Evolutionary conservation across 2,329 filamentous ascomycete genomes (phyloP).

Genomic region (Aspergillus alliaceus): DNA sequence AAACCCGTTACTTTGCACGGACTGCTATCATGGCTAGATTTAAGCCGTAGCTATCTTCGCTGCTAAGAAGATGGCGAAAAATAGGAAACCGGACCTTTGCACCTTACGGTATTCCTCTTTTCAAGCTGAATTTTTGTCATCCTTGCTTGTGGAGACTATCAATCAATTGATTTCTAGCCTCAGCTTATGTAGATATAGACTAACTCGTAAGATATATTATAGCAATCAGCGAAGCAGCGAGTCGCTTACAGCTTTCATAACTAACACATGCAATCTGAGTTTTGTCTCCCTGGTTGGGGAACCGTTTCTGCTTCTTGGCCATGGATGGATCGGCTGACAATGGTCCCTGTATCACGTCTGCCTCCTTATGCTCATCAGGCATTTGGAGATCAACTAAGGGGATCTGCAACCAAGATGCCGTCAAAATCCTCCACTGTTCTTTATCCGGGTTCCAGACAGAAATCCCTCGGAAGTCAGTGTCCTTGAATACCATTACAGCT

Average conservation of each 20-base stretch:
- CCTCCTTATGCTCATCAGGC: not conserved
- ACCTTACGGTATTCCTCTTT: too few relatives aligned
- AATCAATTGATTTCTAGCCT: too few relatives aligned
- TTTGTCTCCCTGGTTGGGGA: not conserved
- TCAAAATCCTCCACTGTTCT: constrained; percentile 15
- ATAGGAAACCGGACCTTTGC: too few relatives aligned
- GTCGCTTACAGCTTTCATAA: not conserved
- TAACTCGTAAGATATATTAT: too few relatives aligned
- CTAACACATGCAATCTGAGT: not conserved
- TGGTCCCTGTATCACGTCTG: not conserved
- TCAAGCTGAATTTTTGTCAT: too few relatives aligned
- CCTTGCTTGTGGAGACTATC: too few relatives aligned
- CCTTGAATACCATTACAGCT: constrained; percentile 6
- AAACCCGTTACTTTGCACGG: too few relatives aligned
- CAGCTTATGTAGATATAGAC: too few relatives aligned
- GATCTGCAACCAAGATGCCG: not conserved
- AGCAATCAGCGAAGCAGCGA: not conserved
- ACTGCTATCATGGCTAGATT: too few relatives aligned
- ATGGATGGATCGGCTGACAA: not conserved
- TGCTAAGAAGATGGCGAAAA: too few relatives aligned
- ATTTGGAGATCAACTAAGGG: not conserved
- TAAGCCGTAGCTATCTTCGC: too few relatives aligned
- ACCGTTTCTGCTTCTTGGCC: not conserved
- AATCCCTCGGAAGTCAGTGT: not conserved
- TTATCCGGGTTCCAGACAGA: constrained; percentile 5